Evolutionary conservation across 1,139 yeast species (phyloP).

Genomic region (Taphrina betulina): DNA sequence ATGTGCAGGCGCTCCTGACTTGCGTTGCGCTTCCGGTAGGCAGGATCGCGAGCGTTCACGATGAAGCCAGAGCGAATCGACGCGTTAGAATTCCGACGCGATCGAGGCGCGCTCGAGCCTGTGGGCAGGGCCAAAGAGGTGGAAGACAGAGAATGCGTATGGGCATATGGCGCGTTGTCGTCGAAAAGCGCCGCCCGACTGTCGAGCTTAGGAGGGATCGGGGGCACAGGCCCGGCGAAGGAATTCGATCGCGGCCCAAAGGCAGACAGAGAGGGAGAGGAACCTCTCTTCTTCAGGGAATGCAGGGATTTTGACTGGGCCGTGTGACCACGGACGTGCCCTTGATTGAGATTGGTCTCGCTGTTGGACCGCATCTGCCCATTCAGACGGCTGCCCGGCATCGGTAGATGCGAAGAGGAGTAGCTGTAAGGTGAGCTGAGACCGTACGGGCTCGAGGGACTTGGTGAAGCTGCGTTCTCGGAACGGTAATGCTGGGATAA

Average conservation of each 20-base stretch:
- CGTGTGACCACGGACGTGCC: conserved; percentile 5
- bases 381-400: conserved; percentile 4
- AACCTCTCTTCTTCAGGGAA: conserved; percentile 10
- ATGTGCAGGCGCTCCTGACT: conserved; percentile 5
- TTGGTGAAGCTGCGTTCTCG: neutral
- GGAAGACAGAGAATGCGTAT: conserved; percentile 9
- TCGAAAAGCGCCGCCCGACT: conserved; percentile 19
- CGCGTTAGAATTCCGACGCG: conserved; percentile 5
- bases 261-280: conserved; percentile 13
- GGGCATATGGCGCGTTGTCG: conserved; percentile 25
- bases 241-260: conserved; percentile 9
- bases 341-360: conserved; percentile 10
- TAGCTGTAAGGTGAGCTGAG: conserved; percentile 5
- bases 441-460: conserved; percentile 1
- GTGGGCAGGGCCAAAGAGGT: conserved; percentile 2
- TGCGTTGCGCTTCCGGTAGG: conserved; percentile 1
- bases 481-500: conserved; percentile 22
- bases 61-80: conserved; percentile 12
- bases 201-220: conserved; percentile 9
- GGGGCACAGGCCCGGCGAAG: conserved; percentile 21
- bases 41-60: neutral
- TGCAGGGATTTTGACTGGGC: conserved; percentile 16
- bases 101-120: neutral
- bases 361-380: conserved; percentile 23
- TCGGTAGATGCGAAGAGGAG: conserved; percentile 15